Evolutionary conservation across 495 filamentous ascomycete genomes (phyloP), one percentile per base, ranked within the genome.

Genomic region (Chaetomidium leptoderma): DNA sequence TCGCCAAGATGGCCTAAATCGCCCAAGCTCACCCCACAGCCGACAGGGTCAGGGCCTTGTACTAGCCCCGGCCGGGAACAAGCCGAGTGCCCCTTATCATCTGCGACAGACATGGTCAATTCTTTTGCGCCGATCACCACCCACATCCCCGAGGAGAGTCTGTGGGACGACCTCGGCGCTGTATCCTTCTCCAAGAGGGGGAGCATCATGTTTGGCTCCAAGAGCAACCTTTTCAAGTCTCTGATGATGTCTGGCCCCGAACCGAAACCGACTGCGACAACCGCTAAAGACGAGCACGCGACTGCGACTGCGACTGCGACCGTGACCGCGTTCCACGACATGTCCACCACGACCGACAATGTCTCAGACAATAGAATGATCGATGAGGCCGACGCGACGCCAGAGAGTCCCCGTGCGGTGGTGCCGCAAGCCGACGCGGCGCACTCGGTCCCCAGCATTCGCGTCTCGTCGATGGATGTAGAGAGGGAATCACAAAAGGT

Each of bases 401-500:
- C 26, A 26, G 63, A 62, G 14, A 47, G 37, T 24, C 39, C 55
- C 19, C 43, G 19, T 10, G n/a, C n/a, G n/a, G 29, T 60, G 16
- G 29, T 52, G 29, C 30, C 8, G 10, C 50, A 61, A n/a, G 59
- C 60, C 14, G 58, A 56, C 54, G 59, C 57, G 19, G 49, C 58
- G 53, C n/a, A n/a, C n/a, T 64, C 63, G 14, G 43, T 70, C 40
- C 77, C 77, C 48, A 76, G 74, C 66, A 74, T 80, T 49, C 75
- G 75, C 55, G 67, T 86, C 42, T 72, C 89, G 52, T 91, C 91
- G 50, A 81, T 86, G 26, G 91, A 95, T 65, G 84, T 91, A 62
- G 89, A 91, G 69, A 86, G 84, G 78, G 80, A 95, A 65, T 95
- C 90, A 60, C 84, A 87, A 69, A 89, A 91, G 70, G 91, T 96